These are phyloP conservation scores for Evernia prunastri DNA, from an alignment of 495 filamentous ascomycete genomes.

Conservation along the genomic window DNA sequence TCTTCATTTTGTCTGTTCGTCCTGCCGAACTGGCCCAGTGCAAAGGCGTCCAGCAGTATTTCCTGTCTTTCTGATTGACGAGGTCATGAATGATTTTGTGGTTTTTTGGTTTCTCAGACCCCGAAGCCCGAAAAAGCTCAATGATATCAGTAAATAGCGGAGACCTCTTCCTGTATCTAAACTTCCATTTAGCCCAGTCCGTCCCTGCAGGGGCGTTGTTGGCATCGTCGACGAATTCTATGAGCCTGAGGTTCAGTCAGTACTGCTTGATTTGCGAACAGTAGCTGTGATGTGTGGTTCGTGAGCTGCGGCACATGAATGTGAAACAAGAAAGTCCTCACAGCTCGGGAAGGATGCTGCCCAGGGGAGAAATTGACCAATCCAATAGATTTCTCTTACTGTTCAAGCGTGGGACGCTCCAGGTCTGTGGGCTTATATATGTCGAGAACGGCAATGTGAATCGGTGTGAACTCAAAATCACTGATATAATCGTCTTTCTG, in stretches of 20 bases:
- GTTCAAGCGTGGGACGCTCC: conserved; percentile 19
- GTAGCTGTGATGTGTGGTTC: not conserved
- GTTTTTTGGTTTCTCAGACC: conserved; percentile 14
- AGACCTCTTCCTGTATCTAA: conserved; percentile 17
- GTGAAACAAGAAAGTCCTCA: not conserved
- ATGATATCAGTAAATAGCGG: conserved; percentile 15
- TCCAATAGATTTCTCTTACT: conserved; percentile 6
- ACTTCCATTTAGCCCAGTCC: conserved; percentile 21
- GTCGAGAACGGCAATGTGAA: conserved; percentile 18
- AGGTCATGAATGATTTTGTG: conserved; percentile 20
- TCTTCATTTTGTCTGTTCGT: conserved; percentile 14
- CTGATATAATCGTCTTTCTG: conserved; percentile 18
- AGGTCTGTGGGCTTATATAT: conserved; percentile 16
- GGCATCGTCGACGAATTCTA: conserved; percentile 12
- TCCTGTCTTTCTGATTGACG: conserved; percentile 17
- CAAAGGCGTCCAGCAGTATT: conserved; percentile 21
- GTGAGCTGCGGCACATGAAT: not conserved
- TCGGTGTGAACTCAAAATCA: conserved; percentile 18
- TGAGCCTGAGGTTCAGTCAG: conserved; percentile 13
- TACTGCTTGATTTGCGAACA: not conserved
- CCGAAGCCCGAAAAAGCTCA: conserved; percentile 18
- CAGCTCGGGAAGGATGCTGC: not conserved
- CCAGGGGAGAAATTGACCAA: not conserved
- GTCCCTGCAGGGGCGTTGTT: conserved; percentile 19
- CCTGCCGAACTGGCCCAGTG: conserved; percentile 21